Evolutionary conservation across 805 yeast genomes (phyloP).

Genomic region (Diddensiella transvaalensis): DNA sequence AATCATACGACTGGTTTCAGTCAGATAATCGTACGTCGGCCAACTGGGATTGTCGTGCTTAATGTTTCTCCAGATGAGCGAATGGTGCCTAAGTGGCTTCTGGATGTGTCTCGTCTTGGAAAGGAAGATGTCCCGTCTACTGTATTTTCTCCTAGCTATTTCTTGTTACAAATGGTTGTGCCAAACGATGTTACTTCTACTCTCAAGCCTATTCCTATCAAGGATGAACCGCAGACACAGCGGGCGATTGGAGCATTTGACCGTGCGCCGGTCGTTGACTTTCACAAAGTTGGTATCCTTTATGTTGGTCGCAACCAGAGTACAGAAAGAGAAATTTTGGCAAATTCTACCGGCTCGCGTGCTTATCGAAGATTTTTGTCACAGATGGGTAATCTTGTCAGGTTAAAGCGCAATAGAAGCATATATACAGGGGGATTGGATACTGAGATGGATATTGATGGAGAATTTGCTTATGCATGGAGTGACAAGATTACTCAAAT

Average conservation of each 20-base stretch:
- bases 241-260: constrained; percentile 65
- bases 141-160: constrained; percentile 43
- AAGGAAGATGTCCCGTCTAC: constrained; percentile 1
- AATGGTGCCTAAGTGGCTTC: constrained; percentile 19
- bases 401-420: constrained; percentile 47
- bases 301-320: constrained; percentile 69
- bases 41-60: constrained; percentile 59
- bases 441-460: constrained; percentile 64
- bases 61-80: constrained; percentile 32
- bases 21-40: constrained; percentile 50
- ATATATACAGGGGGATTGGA: constrained; percentile 79
- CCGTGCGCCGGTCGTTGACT: constrained; percentile 71
- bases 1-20: constrained; percentile 50
- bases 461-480: constrained; percentile 72
- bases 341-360: constrained; percentile 60
- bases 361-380: constrained; percentile 58
- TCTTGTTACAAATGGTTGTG: constrained; percentile 49
- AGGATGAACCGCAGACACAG: constrained; percentile 44
- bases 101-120: constrained; percentile 3
- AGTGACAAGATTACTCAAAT: constrained; percentile 66
- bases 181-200: constrained; percentile 37
- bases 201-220: constrained; percentile 48
- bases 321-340: constrained; percentile 59
- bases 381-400: constrained; percentile 57
- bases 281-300: constrained; percentile 73